Conservation (phyloP, 139 green algal species). For the Deuterostichococcus epilithicus region DNA sequence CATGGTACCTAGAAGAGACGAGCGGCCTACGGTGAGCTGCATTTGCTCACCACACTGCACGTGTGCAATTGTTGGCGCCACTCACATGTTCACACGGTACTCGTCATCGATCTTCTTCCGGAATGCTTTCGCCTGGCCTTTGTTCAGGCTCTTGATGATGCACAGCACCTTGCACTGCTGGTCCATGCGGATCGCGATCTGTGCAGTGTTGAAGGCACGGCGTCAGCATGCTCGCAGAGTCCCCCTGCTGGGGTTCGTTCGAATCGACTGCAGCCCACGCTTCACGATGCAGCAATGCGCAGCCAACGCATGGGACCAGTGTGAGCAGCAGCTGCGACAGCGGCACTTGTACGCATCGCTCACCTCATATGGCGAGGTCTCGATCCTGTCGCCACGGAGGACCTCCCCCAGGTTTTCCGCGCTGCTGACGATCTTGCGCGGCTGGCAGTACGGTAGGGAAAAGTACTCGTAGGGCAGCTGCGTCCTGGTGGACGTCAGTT, state of each 20-base stretch:
- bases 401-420: slow-evolving; percentile 97
- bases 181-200: slow-evolving; percentile 89
- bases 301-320: too few relatives aligned
- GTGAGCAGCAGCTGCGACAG: neutral
- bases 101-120: slow-evolving; percentile 85
- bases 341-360: too few relatives aligned
- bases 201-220: slow-evolving; percentile 1
- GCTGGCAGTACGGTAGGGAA: slow-evolving; percentile 92
- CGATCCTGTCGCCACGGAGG: slow-evolving; percentile 94
- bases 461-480: slow-evolving; percentile 99
- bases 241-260: too few relatives aligned
- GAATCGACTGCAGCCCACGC: too few relatives aligned
- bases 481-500: slow-evolving; percentile 89
- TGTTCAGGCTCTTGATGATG: slow-evolving; percentile 68
- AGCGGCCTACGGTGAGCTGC: too few relatives aligned
- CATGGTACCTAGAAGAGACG: too few relatives aligned
- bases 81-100: slow-evolving; percentile 97
- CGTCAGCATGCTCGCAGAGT: neutral
- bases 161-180: slow-evolving; percentile 95
- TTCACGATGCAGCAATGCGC: too few relatives aligned
- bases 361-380: slow-evolving; percentile 94
- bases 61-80: too few relatives aligned
- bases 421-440: slow-evolving; percentile 80
- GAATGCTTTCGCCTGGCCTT: slow-evolving; percentile 77
- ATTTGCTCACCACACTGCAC: too few relatives aligned